Evolutionary conservation across 495 filamentous ascomycete genomes (phyloP).

Genomic region (Xylaria acuta): DNA sequence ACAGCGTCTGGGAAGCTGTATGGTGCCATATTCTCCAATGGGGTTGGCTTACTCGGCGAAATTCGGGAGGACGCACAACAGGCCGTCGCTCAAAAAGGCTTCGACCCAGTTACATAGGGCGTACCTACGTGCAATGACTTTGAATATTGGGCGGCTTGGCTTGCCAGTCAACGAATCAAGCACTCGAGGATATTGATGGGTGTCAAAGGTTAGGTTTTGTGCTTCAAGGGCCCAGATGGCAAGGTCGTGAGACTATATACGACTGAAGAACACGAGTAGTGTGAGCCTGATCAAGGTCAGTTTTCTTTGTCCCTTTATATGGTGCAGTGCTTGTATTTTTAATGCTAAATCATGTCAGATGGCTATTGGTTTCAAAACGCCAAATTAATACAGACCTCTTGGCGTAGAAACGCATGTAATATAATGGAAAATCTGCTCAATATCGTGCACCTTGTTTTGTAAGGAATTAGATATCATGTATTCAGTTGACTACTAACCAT

Average conservation of each 20-base stretch:
- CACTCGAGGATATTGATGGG: background rate
- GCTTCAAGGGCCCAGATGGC: background rate
- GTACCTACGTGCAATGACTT: background rate
- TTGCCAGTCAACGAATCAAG: background rate
- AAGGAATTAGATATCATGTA: background rate
- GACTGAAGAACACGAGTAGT: background rate
- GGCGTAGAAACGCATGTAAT: background rate
- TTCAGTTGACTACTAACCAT: background rate
- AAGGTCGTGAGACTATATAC: background rate
- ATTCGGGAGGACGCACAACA: background rate
- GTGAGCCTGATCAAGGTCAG: background rate
- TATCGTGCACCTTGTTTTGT: background rate
- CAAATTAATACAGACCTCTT: background rate
- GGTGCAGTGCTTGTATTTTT: too few relatives aligned
- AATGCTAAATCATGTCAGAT: background rate
- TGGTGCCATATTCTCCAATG: background rate
- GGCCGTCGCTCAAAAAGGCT: background rate
- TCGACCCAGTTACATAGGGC: background rate
- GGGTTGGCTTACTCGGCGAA: background rate
- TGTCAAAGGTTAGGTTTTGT: background rate
- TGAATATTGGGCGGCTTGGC: background rate
- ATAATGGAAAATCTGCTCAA: background rate
- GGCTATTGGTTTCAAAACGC: background rate
- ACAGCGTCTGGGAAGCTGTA: constrained; percentile 1
- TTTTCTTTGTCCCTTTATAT: background rate